Conservation (phyloP, 2,329 filamentous ascomycete genomes). For the Xylariaceae sp. region DNA sequence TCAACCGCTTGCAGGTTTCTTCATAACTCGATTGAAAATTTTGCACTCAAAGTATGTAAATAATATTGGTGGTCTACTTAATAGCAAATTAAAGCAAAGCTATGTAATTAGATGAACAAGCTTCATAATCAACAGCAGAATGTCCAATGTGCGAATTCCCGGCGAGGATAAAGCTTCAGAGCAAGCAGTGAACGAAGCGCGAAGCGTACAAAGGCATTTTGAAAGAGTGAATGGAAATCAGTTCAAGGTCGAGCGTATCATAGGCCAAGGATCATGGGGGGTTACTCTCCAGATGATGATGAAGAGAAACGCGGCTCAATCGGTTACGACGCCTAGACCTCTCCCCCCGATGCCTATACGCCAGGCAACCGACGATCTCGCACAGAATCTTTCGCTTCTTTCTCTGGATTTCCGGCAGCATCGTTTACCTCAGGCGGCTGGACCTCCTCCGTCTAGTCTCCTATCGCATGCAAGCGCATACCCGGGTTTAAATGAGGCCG, state of each 20-base stretch:
- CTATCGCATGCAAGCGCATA: no score
- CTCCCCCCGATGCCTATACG: not conserved
- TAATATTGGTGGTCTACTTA: no score
- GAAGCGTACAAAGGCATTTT: constrained; percentile 11
- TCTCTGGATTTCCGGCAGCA: not conserved
- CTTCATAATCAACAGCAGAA: not conserved
- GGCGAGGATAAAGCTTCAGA: constrained; percentile 1
- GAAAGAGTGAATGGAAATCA: constrained; percentile 4
- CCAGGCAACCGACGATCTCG: no score
- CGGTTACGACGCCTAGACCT: not conserved
- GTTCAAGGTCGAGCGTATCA: constrained; percentile 25
- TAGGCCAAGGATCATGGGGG: constrained; percentile 26
- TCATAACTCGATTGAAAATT: no score
- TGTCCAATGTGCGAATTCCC: not conserved
- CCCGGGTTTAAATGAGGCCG: not conserved
- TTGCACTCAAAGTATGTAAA: no score
- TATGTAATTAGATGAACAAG: not conserved
- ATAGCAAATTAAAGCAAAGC: no score
- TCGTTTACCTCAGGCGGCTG: not conserved
- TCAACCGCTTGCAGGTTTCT: no score
- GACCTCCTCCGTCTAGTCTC: no score
- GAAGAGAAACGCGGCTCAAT: no score
- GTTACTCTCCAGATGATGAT: constrained; percentile 26
- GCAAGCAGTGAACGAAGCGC: constrained; percentile 1
- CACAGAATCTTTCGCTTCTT: not conserved